A percentile compares a stretch with the other conserved stretches of the same genome.
These are phyloP conservation scores for Panicum virgatum DNA, from an alignment of 202 grass and related monocot species.

Conservation along the genomic window DNA sequence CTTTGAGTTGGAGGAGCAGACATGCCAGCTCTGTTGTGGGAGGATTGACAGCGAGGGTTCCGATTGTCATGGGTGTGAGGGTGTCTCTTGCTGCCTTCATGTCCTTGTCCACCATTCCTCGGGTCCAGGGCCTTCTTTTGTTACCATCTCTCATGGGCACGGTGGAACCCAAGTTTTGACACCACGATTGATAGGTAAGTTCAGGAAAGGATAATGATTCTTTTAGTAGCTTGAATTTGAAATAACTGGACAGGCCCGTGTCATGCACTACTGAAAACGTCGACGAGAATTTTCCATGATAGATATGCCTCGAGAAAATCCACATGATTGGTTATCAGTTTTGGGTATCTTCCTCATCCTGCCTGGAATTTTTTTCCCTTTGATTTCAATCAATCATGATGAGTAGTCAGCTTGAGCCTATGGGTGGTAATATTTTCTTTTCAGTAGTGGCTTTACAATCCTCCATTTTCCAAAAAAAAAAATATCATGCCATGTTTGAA, in stretches of 20 bases:
- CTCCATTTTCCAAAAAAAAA: neutral
- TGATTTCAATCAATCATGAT: neutral
- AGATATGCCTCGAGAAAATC: no score
- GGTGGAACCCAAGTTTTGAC: constrained; percentile 9
- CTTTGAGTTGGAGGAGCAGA: constrained; percentile 7
- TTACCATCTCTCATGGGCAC: constrained; percentile 11
- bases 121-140: neutral
- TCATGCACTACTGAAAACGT: neutral
- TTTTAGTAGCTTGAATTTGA: neutral
- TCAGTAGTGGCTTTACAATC: neutral
- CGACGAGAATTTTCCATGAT: neutral
- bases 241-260: neutral
- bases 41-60: constrained; percentile 38
- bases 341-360: neutral
- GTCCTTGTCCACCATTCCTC: constrained; percentile 29
- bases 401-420: neutral
- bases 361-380: neutral
- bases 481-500: neutral
- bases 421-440: neutral
- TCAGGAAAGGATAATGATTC: neutral
- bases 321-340: neutral
- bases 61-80: neutral
- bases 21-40: constrained; percentile 36
- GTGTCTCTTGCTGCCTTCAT: constrained; percentile 2
- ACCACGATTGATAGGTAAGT: neutral